Conservation (phyloP, 805 yeast genomes). For the Teunomyces panamensis region DNA sequence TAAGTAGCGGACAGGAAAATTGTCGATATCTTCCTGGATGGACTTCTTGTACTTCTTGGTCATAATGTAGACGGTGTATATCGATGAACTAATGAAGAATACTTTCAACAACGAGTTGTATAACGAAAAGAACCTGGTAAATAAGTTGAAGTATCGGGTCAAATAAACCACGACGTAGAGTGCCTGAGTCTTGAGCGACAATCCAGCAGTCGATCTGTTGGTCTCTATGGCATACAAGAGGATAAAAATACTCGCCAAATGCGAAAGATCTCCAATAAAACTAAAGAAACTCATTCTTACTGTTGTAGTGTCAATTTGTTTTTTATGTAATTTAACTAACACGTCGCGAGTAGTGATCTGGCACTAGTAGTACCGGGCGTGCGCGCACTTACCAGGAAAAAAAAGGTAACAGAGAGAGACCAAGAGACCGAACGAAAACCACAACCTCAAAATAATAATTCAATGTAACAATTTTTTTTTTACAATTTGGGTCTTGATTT, state of each 20-base stretch:
- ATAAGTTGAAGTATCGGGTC: constrained; percentile 68
- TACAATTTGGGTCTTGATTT: background rate
- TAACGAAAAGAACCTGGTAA: constrained; percentile 55
- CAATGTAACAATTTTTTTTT: background rate
- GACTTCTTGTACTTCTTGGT: constrained; percentile 54
- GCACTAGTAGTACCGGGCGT: background rate
- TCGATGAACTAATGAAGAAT: constrained; percentile 71
- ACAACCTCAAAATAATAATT: background rate
- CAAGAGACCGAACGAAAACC: background rate
- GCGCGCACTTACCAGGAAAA: background rate
- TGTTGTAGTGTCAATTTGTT: background rate
- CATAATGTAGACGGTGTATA: constrained; percentile 74
- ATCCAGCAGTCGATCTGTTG: constrained; percentile 71
- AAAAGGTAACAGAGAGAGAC: background rate
- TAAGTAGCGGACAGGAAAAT: constrained; percentile 72
- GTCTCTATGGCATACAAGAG: constrained; percentile 66
- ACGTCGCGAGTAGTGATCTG: background rate
- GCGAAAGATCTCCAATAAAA: constrained; percentile 72
- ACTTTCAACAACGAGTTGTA: constrained; percentile 83
- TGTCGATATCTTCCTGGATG: constrained; percentile 60
- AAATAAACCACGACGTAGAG: constrained; percentile 71
- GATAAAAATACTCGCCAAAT: constrained; percentile 73
- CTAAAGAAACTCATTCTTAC: constrained; percentile 39
- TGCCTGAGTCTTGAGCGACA: constrained; percentile 84
- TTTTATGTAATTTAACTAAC: background rate